Base-by-base conservation (phyloP, 1,139 yeast species). In the Lodderomyces elongisporus region DNA sequence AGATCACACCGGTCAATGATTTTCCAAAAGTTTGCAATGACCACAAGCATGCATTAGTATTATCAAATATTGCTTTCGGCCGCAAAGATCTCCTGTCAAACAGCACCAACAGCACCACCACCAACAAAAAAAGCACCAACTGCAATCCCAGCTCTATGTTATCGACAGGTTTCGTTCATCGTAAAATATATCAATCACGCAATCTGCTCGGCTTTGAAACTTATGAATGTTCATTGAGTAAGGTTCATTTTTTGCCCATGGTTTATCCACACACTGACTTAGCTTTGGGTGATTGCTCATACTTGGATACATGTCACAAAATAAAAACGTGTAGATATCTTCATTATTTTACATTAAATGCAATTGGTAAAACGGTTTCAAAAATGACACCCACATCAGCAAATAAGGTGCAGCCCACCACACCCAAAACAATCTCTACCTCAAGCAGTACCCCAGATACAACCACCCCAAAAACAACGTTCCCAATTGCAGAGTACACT, bases 231-330 rank as follows among this genome's bases (percentile, higher is more conserved):
- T 48, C 70, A 7, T 57, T 60, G 25, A 45, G 46, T 0, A 76
- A 74, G 40, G 69, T 74, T 33, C 93, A 83, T 53, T 78, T 65
- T 46, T 59, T 83, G 18, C 88, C 89, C 1, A 64, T 81, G 13
- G 56, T 77, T 29, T 70, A 66, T 28, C 48, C 48, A 21, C 62
- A 66, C 25, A 67, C 96, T 0, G 96, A 89, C 48, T 38, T 58
- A 1, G 59, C 67, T 15, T 56, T 85, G n/a, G 97, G 96, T 1
- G 96, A 89, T 54, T 89, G 97, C 50, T 88, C 96, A 4, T 89
- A 89, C 50, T 66, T 89, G 42, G 96, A 89, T 52, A 88, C 96
- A 1, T 89, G 97, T 49, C 95, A 85, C 58, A 87, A 88, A 55
- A 74, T 84, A 56, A 78, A 75, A 43, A 65, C 77, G 4, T 89